phyloP scores from a whole-genome alignment of 176 grass and related monocot genomes.

The Oryza brachyantha region DNA sequence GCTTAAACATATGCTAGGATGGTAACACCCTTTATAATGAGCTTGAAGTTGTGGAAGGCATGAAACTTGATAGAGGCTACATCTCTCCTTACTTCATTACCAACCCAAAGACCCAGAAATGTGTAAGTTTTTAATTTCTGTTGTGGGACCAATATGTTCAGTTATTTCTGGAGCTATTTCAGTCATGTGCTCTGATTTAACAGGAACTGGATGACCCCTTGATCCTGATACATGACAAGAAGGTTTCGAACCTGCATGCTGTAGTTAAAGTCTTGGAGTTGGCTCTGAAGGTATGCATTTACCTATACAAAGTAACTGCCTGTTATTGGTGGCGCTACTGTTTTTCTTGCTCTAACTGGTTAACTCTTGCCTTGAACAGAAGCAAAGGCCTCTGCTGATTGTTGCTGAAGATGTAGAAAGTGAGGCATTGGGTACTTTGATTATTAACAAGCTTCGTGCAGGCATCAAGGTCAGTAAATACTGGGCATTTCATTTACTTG shows the following conservation, averaged over 20 bases:
- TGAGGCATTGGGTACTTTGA: slow-evolving; percentile 90
- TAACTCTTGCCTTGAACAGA: slow-evolving; percentile 44
- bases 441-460: slow-evolving; percentile 96
- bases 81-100: slow-evolving; percentile 99
- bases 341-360: neutral
- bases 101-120: slow-evolving; percentile 92
- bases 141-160: neutral
- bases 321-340: neutral
- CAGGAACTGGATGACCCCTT: slow-evolving; percentile 93
- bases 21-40: slow-evolving; percentile 94
- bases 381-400: slow-evolving; percentile 88
- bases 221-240: slow-evolving; percentile 98
- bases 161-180: neutral
- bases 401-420: slow-evolving; percentile 98
- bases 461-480: slow-evolving; percentile 74
- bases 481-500: neutral
- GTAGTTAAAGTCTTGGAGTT: slow-evolving; percentile 87
- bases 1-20: slow-evolving; percentile 43
- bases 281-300: slow-evolving; percentile 63
- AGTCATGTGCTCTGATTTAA: neutral
- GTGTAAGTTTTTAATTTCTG: slow-evolving; percentile 54
- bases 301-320: neutral
- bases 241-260: slow-evolving; percentile 70
- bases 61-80: slow-evolving; percentile 96
- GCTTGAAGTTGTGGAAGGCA: slow-evolving; percentile 97